Evolutionary conservation across 164 flowering plant species (phyloP).

Genomic region (Litsea cubeba): DNA sequence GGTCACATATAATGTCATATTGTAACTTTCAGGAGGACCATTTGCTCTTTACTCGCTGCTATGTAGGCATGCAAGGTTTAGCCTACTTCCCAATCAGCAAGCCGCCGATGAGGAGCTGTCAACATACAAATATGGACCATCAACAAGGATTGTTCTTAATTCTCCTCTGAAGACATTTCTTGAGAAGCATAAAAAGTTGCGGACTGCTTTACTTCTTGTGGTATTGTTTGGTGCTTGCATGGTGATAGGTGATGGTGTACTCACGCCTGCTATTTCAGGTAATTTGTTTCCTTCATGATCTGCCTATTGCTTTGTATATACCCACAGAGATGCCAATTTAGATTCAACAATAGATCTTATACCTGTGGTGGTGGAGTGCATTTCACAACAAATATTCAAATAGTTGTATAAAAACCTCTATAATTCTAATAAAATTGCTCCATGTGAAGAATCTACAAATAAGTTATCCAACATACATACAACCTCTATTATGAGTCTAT

Average conservation of each 20-base stretch:
- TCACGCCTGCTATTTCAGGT: conserved; percentile 93
- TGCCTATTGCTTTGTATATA: neutral
- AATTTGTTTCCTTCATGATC: neutral
- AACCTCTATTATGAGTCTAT: too few species aligned
- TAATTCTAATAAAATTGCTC: too few species aligned
- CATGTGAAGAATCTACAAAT: too few species aligned
- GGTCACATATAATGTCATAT: conserved; percentile 3
- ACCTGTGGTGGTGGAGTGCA: too few species aligned
- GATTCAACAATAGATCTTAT: neutral
- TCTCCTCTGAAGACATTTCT: conserved; percentile 57
- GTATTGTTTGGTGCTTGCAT: conserved; percentile 79
- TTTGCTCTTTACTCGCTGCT: conserved; percentile 92
- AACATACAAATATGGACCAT: conserved; percentile 62
- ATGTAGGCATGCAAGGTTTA: conserved; percentile 75
- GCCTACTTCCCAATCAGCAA: conserved; percentile 87
- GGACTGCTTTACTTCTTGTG: conserved; percentile 53
- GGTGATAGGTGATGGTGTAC: conserved; percentile 89
- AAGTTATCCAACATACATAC: too few species aligned
- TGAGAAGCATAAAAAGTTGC: conserved; percentile 61
- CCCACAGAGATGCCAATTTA: neutral
- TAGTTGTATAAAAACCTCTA: too few species aligned
- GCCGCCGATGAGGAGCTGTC: conserved; percentile 93
- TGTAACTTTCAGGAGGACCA: conserved; percentile 61
- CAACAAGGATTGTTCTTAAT: conserved; percentile 24
- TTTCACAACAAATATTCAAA: too few species aligned